Conservation (phyloP, 257 asterid species). For the Solanum infundibuliforme region DNA sequence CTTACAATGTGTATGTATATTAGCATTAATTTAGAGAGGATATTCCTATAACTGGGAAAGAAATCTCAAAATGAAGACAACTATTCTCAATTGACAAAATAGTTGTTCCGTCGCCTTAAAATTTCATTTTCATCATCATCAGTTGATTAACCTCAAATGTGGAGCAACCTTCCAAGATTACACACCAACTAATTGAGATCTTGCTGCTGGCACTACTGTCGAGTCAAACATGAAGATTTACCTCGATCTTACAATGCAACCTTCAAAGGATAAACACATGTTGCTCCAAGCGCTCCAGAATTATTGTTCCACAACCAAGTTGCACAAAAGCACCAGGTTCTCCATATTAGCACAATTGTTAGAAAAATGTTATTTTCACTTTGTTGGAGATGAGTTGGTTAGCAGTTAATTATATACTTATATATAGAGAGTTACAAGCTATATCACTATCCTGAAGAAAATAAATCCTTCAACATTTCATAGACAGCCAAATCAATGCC, state of each 20-base stretch:
- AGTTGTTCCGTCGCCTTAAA: slow-evolving; percentile 23
- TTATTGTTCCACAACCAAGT: slow-evolving; percentile 88
- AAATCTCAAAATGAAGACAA: slow-evolving; percentile 2
- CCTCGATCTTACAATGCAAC: slow-evolving; percentile 91
- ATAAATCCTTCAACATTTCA: slow-evolving; percentile 81
- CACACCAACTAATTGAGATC: slow-evolving; percentile 48
- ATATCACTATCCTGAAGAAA: slow-evolving; percentile 74
- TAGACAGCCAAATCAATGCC: slow-evolving; percentile 91
- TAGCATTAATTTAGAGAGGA: slow-evolving; percentile 39
- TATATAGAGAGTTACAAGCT: slow-evolving; percentile 11
- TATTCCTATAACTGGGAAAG: slow-evolving; percentile 28
- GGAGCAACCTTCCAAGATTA: not conserved
- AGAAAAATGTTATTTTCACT: not conserved
- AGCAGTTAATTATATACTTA: too few species aligned
- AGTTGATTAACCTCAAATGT: not conserved
- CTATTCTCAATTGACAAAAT: slow-evolving; percentile 11
- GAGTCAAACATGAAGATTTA: slow-evolving; percentile 11
- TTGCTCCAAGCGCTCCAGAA: slow-evolving; percentile 94
- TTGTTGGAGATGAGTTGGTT: not conserved
- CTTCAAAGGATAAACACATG: slow-evolving; percentile 93
- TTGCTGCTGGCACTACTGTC: slow-evolving; percentile 79
- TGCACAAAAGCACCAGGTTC: slow-evolving; percentile 95
- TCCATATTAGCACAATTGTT: slow-evolving; percentile 25
- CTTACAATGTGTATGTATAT: slow-evolving; percentile 18
- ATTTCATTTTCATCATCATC: slow-evolving; percentile 23